Conservation (phyloP, 1,139 yeast species). For the Citeromyces siamensis region DNA sequence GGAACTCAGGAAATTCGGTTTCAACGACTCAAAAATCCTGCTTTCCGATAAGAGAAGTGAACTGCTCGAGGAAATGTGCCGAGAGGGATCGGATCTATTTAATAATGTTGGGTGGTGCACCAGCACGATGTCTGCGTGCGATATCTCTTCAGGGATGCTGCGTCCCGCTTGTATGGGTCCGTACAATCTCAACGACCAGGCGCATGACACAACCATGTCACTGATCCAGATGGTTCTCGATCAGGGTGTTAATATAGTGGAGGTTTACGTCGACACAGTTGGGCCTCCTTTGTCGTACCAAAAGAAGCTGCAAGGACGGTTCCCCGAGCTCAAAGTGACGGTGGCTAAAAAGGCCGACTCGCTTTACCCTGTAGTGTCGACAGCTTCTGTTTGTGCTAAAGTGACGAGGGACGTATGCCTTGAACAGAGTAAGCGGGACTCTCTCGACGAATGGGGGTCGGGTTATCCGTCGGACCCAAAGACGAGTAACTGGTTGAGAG, state of each 20-base stretch:
- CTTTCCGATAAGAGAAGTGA: conserved; percentile 58
- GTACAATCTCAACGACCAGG: conserved; percentile 87
- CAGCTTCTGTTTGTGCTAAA: conserved; percentile 95
- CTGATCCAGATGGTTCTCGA: conserved; percentile 53
- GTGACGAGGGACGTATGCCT: conserved; percentile 82
- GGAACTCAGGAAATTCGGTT: conserved; percentile 46
- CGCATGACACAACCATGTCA: conserved; percentile 85
- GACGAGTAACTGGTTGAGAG: conserved; percentile 61
- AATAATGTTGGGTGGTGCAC: conserved; percentile 80
- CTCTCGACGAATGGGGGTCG: conserved; percentile 45
- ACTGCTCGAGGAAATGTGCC: conserved; percentile 48
- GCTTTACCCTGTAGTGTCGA: conserved; percentile 84
- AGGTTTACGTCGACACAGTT: conserved; percentile 87
- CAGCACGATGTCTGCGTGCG: conserved; percentile 74
- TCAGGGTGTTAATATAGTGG: conserved; percentile 49
- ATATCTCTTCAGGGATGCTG: conserved; percentile 84
- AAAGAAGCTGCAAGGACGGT: conserved; percentile 51
- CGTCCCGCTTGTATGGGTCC: conserved; percentile 39
- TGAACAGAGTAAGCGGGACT: conserved; percentile 13
- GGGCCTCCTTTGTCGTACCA: conserved; percentile 90
- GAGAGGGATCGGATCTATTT: conserved; percentile 28
- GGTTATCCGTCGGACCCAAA: conserved; percentile 94
- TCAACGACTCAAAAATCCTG: conserved; percentile 86
- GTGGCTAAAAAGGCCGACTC: conserved; percentile 97
- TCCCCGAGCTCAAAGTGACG: conserved; percentile 62